Evolutionary conservation across 495 filamentous ascomycete species (phyloP).

Genomic region (Trichocladium uniseriatum): DNA sequence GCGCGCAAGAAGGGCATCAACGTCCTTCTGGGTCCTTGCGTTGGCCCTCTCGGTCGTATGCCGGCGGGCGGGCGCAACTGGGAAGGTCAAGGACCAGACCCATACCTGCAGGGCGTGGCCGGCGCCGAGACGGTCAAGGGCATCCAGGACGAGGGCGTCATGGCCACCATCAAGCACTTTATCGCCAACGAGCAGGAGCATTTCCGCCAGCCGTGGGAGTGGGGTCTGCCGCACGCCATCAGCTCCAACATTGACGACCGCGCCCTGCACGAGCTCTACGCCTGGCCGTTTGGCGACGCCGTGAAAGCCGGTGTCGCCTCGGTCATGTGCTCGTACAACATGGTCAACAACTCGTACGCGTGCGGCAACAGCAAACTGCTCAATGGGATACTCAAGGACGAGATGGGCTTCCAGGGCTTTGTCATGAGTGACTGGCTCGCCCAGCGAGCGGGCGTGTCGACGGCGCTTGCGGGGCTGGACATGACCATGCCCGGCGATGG

Average conservation of each 20-base stretch:
- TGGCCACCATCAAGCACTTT: conserved; percentile 77
- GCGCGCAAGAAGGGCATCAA: conserved; percentile 77
- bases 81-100: conserved; percentile 72
- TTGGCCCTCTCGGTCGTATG: conserved; percentile 68
- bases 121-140: conserved; percentile 70
- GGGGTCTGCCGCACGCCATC: conserved; percentile 62
- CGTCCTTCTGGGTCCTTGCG: conserved; percentile 79
- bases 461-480: conserved; percentile 77
- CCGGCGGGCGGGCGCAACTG: conserved; percentile 84
- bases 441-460: conserved; percentile 75
- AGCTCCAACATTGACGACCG: conserved; percentile 91
- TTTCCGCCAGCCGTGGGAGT: conserved; percentile 58
- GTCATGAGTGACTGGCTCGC: conserved; percentile 86
- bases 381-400: conserved; percentile 80
- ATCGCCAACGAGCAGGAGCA: conserved; percentile 62
- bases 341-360: conserved; percentile 77
- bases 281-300: conserved; percentile 53
- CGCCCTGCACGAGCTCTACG: conserved; percentile 90
- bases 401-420: conserved; percentile 92
- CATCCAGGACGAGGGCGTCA: conserved; percentile 70
- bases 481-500: conserved; percentile 97
- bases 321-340: conserved; percentile 92
- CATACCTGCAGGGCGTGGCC: conserved; percentile 62
- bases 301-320: conserved; percentile 58
- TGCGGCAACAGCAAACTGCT: conserved; percentile 75